These are phyloP conservation scores for Colletotrichum limetticola DNA, from an alignment of 2,329 filamentous ascomycete species.

Conservation along the genomic window DNA sequence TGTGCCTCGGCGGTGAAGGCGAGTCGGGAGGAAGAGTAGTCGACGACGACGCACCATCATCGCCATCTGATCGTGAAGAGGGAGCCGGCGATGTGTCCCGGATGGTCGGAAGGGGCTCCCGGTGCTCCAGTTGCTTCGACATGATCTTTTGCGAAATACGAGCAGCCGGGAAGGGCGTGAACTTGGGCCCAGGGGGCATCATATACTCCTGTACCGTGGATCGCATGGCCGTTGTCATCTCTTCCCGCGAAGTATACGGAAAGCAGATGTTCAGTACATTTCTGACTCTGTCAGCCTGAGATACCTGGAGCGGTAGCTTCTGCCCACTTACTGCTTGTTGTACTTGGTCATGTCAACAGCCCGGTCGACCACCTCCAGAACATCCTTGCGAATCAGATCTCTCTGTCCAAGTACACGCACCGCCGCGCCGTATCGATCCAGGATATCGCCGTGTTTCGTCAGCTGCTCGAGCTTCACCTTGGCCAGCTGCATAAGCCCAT, in stretches of 20 bases:
- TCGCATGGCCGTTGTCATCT: slow-evolving; percentile 91
- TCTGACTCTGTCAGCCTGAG: slow-evolving; percentile 45
- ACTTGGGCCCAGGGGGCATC: slow-evolving; percentile 71
- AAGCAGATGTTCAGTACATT: slow-evolving; percentile 91
- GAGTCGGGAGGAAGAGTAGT: slow-evolving; percentile 68
- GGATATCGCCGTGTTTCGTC: slow-evolving; percentile 89
- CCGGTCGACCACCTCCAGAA: slow-evolving; percentile 86
- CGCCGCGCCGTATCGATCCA: slow-evolving; percentile 91
- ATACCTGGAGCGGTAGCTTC: slow-evolving; percentile 8
- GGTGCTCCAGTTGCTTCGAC: slow-evolving; percentile 67
- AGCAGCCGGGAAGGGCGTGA: slow-evolving; percentile 84
- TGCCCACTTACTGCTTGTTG: slow-evolving; percentile 75
- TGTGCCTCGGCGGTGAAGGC: slow-evolving; percentile 50
- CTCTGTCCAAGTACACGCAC: slow-evolving; percentile 88
- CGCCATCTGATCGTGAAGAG: slow-evolving; percentile 56
- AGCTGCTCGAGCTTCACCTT: slow-evolving; percentile 94
- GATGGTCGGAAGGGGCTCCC: slow-evolving; percentile 59
- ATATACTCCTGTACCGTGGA: slow-evolving; percentile 90
- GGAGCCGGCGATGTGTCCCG: slow-evolving; percentile 60
- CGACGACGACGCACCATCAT: slow-evolving; percentile 66
- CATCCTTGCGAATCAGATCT: slow-evolving; percentile 85
- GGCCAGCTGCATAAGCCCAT: slow-evolving; percentile 96
- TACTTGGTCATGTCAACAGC: slow-evolving; percentile 88
- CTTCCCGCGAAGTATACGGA: slow-evolving; percentile 94
- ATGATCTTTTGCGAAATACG: slow-evolving; percentile 89